These are phyloP conservation scores for Eremochloa ophiuroides DNA, from an alignment of 176 grass and related monocot genomes.

Conservation along the genomic window DNA sequence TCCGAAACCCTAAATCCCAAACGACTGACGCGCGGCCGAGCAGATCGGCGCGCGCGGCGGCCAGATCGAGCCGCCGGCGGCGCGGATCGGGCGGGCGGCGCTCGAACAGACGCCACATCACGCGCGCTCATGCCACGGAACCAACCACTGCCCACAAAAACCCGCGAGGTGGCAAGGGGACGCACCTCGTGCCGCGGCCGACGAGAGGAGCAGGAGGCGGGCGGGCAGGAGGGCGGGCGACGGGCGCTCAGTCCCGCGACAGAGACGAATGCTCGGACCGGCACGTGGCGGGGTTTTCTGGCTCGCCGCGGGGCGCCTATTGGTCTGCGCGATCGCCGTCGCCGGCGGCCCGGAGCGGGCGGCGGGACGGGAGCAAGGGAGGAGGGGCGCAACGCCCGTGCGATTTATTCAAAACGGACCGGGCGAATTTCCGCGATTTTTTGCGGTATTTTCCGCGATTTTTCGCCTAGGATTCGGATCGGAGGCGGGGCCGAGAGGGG, in stretches of 20 bases:
- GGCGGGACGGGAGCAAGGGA: not conserved
- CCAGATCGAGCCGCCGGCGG: conserved; percentile 42
- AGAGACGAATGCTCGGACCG: conserved; percentile 26
- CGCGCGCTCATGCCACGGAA: not conserved
- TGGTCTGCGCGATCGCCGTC: conserved; percentile 24
- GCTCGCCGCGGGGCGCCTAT: conserved; percentile 2
- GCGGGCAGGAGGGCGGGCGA: not conserved
- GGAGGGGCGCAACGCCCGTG: conserved; percentile 36
- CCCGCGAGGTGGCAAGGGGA: conserved; percentile 38
- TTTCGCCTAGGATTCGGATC: conserved; percentile 38
- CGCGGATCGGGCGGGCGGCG: conserved; percentile 40
- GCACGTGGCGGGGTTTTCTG: not conserved
- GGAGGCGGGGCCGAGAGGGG: not conserved
- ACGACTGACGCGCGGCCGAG: not conserved
- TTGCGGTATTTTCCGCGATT: conserved; percentile 38
- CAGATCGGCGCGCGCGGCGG: conserved; percentile 36
- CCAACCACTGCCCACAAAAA: conserved; percentile 14
- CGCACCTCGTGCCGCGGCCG: conserved; percentile 48
- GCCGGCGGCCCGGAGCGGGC: conserved; percentile 22
- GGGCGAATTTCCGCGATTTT: conserved; percentile 34
- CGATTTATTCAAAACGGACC: conserved; percentile 40
- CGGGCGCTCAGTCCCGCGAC: conserved; percentile 19
- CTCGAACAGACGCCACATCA: not conserved
- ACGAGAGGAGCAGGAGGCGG: conserved; percentile 15
- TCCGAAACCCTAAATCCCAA: conserved; percentile 45